Base-by-base conservation (phyloP, 1,284 basidiomycete genomes). In the Moesziomyces parantarcticus region DNA sequence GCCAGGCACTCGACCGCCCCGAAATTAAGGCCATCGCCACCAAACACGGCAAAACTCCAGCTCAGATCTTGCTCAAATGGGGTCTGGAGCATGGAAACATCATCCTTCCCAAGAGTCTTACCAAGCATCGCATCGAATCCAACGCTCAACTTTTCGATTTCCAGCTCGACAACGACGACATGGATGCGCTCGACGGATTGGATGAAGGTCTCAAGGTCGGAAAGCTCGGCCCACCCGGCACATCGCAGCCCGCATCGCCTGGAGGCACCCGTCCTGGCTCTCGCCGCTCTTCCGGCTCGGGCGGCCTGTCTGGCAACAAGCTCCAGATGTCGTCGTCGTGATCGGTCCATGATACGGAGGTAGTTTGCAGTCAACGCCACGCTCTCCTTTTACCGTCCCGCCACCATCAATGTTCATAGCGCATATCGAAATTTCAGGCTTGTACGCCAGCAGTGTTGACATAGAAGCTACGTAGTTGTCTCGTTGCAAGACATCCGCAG, bases 31-130 rank as follows among this genome's bases (percentile, higher is more conserved):
- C 79, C 11, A 81, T 83, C 51, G 81, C 80, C 39, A 57, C 66
- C 52, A 82, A 82, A 60, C 81, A 82, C 77, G 70, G 75, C 72
- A 81, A 81, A 62, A 77, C 81, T n/a, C 71, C 80, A n/a, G 81
- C 80, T 7, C 81, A 82, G 25, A 55, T 79, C 25, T 46, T 81
- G 23, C 62, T 81, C 9, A 70, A 70, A 29, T 81, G 79, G 79
- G 79, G 79, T 53, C 29, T 81, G 18, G 53, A 78, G 47, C 62
- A 63, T 2, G 78, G 78, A 45, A 82, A 82, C 71, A 81, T 82
- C 56, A 76, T 82, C 44, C 52, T 82, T 7, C 80, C 80, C 60
- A 82, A 82, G 75, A 68, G 61, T 51, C 51, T 82, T 8, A 82
- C 80, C 53, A 80, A 82, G 61, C 72, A 71, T 53, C 78, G 80